Base-by-base conservation (phyloP, 768 basidiomycete genomes). In the Rhizopogon rudus region DNA sequence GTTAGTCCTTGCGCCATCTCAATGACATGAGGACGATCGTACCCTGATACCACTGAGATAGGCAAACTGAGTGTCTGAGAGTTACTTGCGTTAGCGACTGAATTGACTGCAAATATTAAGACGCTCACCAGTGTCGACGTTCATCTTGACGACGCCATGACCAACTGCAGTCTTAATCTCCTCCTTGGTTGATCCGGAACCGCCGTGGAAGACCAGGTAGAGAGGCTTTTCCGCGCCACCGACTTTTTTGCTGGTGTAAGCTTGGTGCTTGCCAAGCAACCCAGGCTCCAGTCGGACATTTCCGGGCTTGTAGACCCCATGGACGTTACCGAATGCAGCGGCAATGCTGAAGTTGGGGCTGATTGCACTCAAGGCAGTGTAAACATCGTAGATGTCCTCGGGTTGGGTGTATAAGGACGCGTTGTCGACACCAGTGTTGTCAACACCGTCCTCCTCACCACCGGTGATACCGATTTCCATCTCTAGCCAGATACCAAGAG, bases 381-480 rank as follows among this genome's bases (percentile, higher is more conserved):
- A 80, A 58, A 99, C 91, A 51, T 98, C 95, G 65, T 77, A 96
- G 65, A 99, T 86, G 63, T 99, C 96, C 64, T 93, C 88, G 40
- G 97, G 95, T 73, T 99, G 97, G 28, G 97, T 99, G 81, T 99
- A 99, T 66, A 98, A 79, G 57, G 82, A 81, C 44, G 86, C 77
- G 75, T 98, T 99, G 77, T 99, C 97, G 59, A 93, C 93, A 41
- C 79, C 84, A 44, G 93, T 88, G 81, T 99, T 99, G 77, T 99
- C 96, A 48, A 99, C 97, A 69, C 97, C 96, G 67, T 98, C 97
- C 72, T 99, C 97, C 73, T 99, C 97, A 65, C 97, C 97, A 67
- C 97, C 97, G 50, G 97, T 99, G 75, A 99, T 98, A 67, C 97
- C 97, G 71, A 99, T 99, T 76, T 99, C 97, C 97, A 99, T 99